These are phyloP conservation scores for Mycosarcoma maydis DNA, from an alignment of 1,284 basidiomycete species.

Conservation along the genomic window DNA sequence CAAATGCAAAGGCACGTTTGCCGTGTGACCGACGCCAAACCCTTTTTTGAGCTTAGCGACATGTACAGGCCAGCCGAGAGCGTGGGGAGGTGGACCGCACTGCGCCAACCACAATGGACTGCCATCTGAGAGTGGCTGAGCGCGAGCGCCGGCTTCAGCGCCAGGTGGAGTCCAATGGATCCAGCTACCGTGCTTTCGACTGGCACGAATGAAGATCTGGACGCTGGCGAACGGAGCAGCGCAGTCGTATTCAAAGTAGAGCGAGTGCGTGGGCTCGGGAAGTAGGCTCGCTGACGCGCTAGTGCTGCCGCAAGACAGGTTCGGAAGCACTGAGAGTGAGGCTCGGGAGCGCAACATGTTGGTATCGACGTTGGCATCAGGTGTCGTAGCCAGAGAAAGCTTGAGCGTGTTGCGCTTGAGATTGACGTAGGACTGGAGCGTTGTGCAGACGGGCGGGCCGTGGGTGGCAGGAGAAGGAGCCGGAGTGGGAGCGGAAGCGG, in stretches of 20 bases:
- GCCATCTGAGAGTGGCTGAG: conserved; percentile 24
- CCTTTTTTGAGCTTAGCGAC: conserved; percentile 49
- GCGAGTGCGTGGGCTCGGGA: conserved; percentile 50
- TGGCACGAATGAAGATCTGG: conserved; percentile 60
- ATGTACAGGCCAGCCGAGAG: conserved; percentile 59
- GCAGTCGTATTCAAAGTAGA: conserved; percentile 63
- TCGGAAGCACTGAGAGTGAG: conserved; percentile 37
- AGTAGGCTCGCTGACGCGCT: conserved; percentile 5
- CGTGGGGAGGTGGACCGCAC: conserved; percentile 55
- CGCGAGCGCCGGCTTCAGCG: not conserved
- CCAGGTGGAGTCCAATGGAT: conserved; percentile 23
- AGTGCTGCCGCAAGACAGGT: conserved; percentile 18
- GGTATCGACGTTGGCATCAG: conserved; percentile 8
- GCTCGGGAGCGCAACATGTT: conserved; percentile 30
- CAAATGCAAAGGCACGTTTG: conserved; percentile 39
- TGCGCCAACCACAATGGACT: conserved; percentile 26
- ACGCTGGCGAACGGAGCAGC: conserved; percentile 53
- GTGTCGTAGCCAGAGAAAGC: conserved; percentile 19
- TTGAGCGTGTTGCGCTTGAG: conserved; percentile 61
- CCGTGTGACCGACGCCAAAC: conserved; percentile 42
- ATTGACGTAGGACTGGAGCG: conserved; percentile 62
- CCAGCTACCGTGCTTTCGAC: conserved; percentile 62
- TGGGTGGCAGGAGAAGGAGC: conserved; percentile 5
- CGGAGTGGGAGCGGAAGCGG: not conserved
- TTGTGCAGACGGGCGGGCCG: conserved; percentile 53